These are phyloP conservation scores for Tulasnella sp. DNA, from an alignment of 768 basidiomycete genomes.

Conservation along the genomic window DNA sequence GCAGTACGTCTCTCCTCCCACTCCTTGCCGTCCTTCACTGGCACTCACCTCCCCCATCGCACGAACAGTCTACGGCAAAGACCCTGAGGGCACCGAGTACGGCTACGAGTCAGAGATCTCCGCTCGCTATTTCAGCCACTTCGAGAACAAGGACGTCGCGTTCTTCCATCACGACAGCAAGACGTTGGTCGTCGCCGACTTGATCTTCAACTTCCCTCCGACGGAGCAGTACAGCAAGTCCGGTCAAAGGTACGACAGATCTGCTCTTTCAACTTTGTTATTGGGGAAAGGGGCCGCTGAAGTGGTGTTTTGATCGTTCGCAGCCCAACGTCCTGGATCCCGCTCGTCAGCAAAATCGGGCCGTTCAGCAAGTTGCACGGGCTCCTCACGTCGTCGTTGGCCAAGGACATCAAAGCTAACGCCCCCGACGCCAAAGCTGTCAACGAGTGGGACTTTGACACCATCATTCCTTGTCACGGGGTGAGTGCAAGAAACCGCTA, in stretches of 20 bases:
- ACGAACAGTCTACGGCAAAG: conserved; percentile 47
- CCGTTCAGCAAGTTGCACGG: background rate
- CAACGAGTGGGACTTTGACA: conserved; percentile 58
- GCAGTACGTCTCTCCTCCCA: conserved; percentile 25
- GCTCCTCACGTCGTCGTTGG: conserved; percentile 22
- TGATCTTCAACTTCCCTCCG: conserved; percentile 71
- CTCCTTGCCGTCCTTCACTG: background rate
- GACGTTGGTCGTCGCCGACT: conserved; percentile 67
- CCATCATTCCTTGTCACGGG: conserved; percentile 65
- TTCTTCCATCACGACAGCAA: conserved; percentile 65
- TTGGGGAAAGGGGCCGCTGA: background rate
- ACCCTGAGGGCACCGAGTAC: conserved; percentile 50
- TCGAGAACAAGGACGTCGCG: conserved; percentile 68
- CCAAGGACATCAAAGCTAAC: conserved; percentile 31
- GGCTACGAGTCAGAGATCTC: conserved; percentile 65
- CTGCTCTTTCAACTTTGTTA: background rate
- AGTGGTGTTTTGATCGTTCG: conserved; percentile 1
- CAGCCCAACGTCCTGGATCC: background rate
- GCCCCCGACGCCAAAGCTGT: conserved; percentile 52
- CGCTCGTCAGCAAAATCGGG: background rate
- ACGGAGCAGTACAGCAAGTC: conserved; percentile 37
- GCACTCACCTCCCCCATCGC: background rate
- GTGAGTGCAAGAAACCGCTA: conserved; percentile 24
- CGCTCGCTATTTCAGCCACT: conserved; percentile 55
- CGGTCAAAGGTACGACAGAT: conserved; percentile 7